Evolutionary conservation across 2,329 filamentous ascomycete genomes (phyloP).

Genomic region (Colletotrichum ledebouriae): DNA sequence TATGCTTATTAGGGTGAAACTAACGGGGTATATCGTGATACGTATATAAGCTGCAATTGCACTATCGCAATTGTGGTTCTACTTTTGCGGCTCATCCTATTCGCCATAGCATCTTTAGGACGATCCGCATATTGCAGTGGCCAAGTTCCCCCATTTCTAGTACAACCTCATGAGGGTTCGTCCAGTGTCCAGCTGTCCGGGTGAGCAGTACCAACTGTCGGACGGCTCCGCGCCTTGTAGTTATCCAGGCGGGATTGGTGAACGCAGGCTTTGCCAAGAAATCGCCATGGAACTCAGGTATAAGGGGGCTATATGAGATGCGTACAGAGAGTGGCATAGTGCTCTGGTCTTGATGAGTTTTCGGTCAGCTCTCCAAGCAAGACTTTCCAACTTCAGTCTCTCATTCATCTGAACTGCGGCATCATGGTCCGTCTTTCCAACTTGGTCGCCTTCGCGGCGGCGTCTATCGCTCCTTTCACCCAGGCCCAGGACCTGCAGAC

Average conservation of each 20-base stretch:
- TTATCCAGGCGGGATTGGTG: not conserved
- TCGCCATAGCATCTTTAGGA: no score
- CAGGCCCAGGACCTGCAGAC: slow-evolving; percentile 26
- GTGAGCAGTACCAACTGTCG: not conserved
- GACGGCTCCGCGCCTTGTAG: slow-evolving; percentile 10
- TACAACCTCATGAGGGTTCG: not conserved
- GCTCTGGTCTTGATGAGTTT: not conserved
- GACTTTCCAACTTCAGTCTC: slow-evolving; percentile 24
- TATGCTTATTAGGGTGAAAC: no score
- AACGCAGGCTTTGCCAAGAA: slow-evolving; percentile 25
- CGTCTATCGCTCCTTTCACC: slow-evolving; percentile 2
- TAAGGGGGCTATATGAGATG: not conserved
- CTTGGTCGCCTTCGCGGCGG: slow-evolving; percentile 28
- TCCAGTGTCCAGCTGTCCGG: no score
- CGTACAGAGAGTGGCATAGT: slow-evolving; percentile 2
- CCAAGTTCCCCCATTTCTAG: not conserved
- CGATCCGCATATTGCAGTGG: not conserved
- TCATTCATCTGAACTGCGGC: not conserved
- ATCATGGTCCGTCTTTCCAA: slow-evolving; percentile 29
- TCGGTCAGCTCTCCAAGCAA: not conserved
- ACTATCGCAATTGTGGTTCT: no score
- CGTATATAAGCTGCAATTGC: no score
- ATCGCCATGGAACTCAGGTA: not conserved
- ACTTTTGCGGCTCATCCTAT: no score
- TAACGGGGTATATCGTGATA: no score